phyloP scores from a whole-genome alignment of 768 basidiomycete genomes.

The Pholiota microspora region DNA sequence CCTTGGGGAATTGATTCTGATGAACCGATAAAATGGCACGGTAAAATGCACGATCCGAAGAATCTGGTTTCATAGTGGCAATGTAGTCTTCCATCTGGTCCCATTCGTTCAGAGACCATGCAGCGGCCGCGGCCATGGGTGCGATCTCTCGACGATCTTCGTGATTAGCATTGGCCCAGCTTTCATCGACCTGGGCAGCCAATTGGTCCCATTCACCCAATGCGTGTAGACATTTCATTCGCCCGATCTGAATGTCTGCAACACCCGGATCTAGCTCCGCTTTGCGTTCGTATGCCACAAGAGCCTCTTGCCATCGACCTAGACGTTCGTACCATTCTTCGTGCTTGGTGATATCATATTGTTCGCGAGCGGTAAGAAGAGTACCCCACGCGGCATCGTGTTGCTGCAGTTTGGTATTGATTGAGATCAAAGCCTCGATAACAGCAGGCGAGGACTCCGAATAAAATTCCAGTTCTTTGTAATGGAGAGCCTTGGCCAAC shows the following conservation, averaged over 20 bases:
- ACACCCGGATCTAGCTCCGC: slow-evolving; percentile 71
- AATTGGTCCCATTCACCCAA: slow-evolving; percentile 97
- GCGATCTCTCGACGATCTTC: slow-evolving; percentile 91
- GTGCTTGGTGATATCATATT: slow-evolving; percentile 88
- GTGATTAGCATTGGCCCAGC: slow-evolving; percentile 79
- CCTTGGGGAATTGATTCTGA: slow-evolving; percentile 93
- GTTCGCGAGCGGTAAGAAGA: slow-evolving; percentile 82
- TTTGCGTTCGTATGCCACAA: slow-evolving; percentile 81
- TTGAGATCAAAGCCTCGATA: slow-evolving; percentile 91
- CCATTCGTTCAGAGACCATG: slow-evolving; percentile 97
- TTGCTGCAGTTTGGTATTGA: slow-evolving; percentile 95
- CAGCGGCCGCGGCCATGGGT: slow-evolving; percentile 94
- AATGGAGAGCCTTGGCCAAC: slow-evolving; percentile 96
- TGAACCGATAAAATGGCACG: slow-evolving; percentile 94
- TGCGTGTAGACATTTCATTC: slow-evolving; percentile 95
- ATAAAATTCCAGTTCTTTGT: slow-evolving; percentile 97
- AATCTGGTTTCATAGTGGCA: slow-evolving; percentile 86
- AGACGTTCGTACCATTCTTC: slow-evolving; percentile 99
- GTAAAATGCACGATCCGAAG: slow-evolving; percentile 94
- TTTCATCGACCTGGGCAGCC: slow-evolving; percentile 79
- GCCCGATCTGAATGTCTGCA: slow-evolving; percentile 78
- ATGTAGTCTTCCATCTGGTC: slow-evolving; percentile 98
- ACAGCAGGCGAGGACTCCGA: slow-evolving; percentile 87
- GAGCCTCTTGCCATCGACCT: slow-evolving; percentile 93
- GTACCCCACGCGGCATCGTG: slow-evolving; percentile 99